Evolutionary conservation across 2,329 filamentous ascomycete species (phyloP), one percentile per base, ranked within the genome.

Genomic region (Dothiorella sarmentorum): DNA sequence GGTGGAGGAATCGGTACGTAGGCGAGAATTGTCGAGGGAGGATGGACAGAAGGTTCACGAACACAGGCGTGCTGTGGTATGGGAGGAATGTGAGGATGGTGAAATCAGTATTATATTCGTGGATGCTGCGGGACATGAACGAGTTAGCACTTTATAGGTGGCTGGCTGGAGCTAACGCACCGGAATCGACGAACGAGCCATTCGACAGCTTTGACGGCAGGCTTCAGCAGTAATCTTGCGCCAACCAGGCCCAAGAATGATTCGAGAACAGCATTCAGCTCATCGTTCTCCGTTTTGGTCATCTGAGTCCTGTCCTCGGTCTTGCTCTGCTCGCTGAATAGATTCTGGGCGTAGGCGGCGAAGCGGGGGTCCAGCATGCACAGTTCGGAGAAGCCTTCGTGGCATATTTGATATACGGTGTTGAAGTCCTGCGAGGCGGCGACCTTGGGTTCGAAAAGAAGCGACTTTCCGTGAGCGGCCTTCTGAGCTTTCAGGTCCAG

Each of bases 271-370:
- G 78, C 80, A 72, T 97, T 85, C 58, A 99, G 79, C 69, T 91
- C 88, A 64, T 84, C 81, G 75, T 97, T 97, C 71, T 97, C 90
- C 61, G 82, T 80, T 27, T 82, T 81, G 15, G 87, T 92, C 83
- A 97, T 88, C 75, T 94, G 88, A 20, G 85, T 88, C 56, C 94
- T 85, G 71, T 99, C 94, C 69, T 96, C 87, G 62, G 84, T 82
- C 72, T 91, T 92, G 76, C 93, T 97, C 77, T 96, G 90, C 67
- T 94, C 89, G 78, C 89, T 95, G 81, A 97, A 99, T 59, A 99
- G 81, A 56, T 85, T 92, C 59, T 82, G 80, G 61, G 84, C 82
- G 70, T 93, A 99, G 33, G 82, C 79, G 13, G 81, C 69, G 68
- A 97, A 97, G 60, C 91, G 85, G 22, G 80, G 73, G 71, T 99